These are phyloP conservation scores for Phytophthora fragariae DNA, from an alignment of 352 stramenopile species.

Conservation along the genomic window DNA sequence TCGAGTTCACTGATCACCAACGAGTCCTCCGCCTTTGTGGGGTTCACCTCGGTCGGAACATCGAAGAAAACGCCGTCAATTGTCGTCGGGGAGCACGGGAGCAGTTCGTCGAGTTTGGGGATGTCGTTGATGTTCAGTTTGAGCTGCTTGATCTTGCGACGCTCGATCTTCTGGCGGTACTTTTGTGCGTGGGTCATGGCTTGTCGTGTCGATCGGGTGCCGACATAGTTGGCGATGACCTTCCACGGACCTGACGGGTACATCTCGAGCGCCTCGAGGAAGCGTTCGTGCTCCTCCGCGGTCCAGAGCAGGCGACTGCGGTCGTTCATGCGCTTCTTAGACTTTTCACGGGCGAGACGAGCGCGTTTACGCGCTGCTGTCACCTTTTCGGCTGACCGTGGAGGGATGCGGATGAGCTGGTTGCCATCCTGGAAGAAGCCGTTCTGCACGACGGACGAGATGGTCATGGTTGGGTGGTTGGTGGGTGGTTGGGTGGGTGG, in stretches of 20 bases:
- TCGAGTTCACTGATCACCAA: neutral
- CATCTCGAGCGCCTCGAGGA: slow-evolving; percentile 50
- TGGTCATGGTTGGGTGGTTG: slow-evolving; percentile 31
- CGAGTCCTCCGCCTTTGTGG: neutral
- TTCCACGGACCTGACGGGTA: slow-evolving; percentile 54
- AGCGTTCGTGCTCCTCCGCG: slow-evolving; percentile 48
- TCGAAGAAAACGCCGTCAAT: slow-evolving; percentile 22
- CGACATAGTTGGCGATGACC: slow-evolving; percentile 44
- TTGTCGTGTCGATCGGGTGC: slow-evolving; percentile 45
- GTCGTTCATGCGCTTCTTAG: slow-evolving; percentile 38
- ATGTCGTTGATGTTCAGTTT: slow-evolving; percentile 12
- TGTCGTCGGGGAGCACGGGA: slow-evolving; percentile 23
- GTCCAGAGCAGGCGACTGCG: slow-evolving; percentile 40
- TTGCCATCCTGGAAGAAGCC: slow-evolving; percentile 42
- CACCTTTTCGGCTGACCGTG: slow-evolving; percentile 29
- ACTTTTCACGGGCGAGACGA: slow-evolving; percentile 30
- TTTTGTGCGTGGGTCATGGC: slow-evolving; percentile 58
- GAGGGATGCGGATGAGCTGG: slow-evolving; percentile 40
- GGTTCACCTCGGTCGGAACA: slow-evolving; percentile 2
- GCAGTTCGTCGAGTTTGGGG: slow-evolving; percentile 15
- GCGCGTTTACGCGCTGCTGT: slow-evolving; percentile 25
- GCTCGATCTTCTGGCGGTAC: slow-evolving; percentile 48
- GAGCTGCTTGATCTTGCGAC: slow-evolving; percentile 38
- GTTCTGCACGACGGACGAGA: slow-evolving; percentile 42
- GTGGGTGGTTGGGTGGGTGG: neutral